Base-by-base conservation (phyloP, 805 yeast genomes). In the Scheffersomyces coipomensis region DNA sequence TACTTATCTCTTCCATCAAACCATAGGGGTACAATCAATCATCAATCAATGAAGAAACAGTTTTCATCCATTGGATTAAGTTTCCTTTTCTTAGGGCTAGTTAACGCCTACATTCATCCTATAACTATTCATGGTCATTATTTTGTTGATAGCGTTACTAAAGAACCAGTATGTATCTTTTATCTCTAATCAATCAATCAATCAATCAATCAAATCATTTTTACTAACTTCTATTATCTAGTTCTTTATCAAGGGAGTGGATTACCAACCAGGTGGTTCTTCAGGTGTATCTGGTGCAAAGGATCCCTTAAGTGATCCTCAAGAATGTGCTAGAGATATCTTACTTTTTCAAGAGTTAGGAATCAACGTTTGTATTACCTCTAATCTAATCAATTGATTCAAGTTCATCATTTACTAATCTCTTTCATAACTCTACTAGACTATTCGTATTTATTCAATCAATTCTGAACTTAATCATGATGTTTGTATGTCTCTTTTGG, bases 191-290 rank as follows among this genome's bases (percentile, higher is more conserved):
- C 21, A 23, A 23, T 18, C 24, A 15, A 17, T 24, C 12, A 31
- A 31, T 15, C 19, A 15, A 9, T 12, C 13, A 12, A 7, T 22
- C 24, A 22, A 25, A 9, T 23, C 19, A 18, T 7, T 15, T 10
- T 10, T 30, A 19, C 27, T 19, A 27, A 35, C 30, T 5, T 16
- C 8, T 8, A 6, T 5, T 19, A 30, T 39, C 11, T 37, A 81
- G 80, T 90, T 91, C 55, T 82, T 73, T 51, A 74, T 90, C 26
- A 83, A 78, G 60, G 98, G 98, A 15, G 85, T 91, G 1, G 98
- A 91, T 60, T 90, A 90, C 56, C 97, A 91, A 55, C 97, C 97
- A 0, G 97, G 97, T 8, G 98, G 97, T 0, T 83, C 96, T 0
- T 82, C 96, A 0, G 90, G 82, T 0, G 81, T 81, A 18, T 67